Evolutionary conservation across 306 rosid genomes (phyloP).

Genomic region (Glycine soja): DNA sequence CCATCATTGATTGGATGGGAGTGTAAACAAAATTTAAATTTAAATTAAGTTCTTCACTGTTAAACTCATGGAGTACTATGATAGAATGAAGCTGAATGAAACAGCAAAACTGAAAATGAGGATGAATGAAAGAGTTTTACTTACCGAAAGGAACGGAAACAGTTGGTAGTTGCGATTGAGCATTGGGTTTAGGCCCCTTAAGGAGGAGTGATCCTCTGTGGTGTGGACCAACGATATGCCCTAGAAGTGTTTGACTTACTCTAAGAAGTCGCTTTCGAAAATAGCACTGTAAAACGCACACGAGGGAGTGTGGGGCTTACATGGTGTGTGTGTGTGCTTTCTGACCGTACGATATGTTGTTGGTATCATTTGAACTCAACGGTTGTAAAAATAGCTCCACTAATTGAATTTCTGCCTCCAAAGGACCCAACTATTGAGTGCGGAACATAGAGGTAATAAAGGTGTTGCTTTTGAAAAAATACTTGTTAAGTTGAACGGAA

Average conservation of each 20-base stretch:
- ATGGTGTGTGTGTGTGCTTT: conserved; percentile 36
- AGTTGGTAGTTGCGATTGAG: conserved; percentile 20
- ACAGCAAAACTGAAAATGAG: not conserved
- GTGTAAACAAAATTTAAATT: too few relatives aligned
- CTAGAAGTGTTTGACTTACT: conserved; percentile 43
- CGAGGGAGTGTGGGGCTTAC: conserved; percentile 48
- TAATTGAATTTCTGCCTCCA: too few relatives aligned
- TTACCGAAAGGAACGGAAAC: conserved; percentile 28
- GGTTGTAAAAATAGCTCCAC: conserved; percentile 52
- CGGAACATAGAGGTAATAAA: too few relatives aligned
- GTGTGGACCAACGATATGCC: conserved; percentile 36
- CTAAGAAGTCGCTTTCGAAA: conserved; percentile 30
- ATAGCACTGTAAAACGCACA: conserved; percentile 4
- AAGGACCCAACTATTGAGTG: too few relatives aligned
- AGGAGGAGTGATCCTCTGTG: conserved; percentile 8
- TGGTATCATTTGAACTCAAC: conserved; percentile 44
- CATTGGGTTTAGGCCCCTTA: conserved; percentile 18
- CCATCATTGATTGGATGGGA: too few relatives aligned
- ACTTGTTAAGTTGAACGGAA: too few relatives aligned
- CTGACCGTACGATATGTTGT: conserved; percentile 51
- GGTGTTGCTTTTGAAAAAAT: too few relatives aligned
- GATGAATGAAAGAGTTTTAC: not conserved
- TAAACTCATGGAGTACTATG: not conserved
- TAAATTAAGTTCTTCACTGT: too few relatives aligned
- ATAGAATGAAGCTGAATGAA: too few relatives aligned